Evolutionary conservation across 2,329 filamentous ascomycete genomes (phyloP).

Genomic region (Fusarium sp.): DNA sequence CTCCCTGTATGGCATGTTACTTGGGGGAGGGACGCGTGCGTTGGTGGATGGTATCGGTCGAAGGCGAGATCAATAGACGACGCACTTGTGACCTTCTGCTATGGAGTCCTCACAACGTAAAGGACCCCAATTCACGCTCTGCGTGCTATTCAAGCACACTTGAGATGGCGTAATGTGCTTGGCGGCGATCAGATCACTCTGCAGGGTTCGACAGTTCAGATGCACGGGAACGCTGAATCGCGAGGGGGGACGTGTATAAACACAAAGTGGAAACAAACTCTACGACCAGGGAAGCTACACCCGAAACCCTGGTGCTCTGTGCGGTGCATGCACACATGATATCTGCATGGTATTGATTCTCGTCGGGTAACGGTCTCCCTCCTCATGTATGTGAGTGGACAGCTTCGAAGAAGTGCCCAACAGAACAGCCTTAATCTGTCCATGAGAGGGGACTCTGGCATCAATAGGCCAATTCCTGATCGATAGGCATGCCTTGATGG

Average conservation of each 20-base stretch:
- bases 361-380: neutral
- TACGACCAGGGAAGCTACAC: neutral
- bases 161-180: neutral
- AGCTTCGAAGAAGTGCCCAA: neutral
- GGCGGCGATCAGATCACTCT: neutral
- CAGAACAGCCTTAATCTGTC: neutral
- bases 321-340: neutral
- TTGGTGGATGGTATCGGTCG: conserved; percentile 1
- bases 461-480: conserved; percentile 7
- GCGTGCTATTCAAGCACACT: neutral
- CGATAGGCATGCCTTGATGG: conserved; percentile 1
- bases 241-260: neutral
- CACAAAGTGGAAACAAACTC: neutral
- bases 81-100: neutral
- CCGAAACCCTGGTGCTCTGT: neutral
- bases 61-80: conserved; percentile 5
- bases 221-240: neutral
- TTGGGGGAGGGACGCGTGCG: neutral
- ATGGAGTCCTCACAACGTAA: neutral
- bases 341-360: neutral
- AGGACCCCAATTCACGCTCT: neutral
- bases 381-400: neutral
- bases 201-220: neutral
- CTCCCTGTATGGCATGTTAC: neutral
- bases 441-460: conserved; percentile 4